A percentile compares a stretch with the other conserved stretches of the same genome.
Evolutionary conservation across 305 asterid species (phyloP).

Genomic region (Ilex paraguariensis): DNA sequence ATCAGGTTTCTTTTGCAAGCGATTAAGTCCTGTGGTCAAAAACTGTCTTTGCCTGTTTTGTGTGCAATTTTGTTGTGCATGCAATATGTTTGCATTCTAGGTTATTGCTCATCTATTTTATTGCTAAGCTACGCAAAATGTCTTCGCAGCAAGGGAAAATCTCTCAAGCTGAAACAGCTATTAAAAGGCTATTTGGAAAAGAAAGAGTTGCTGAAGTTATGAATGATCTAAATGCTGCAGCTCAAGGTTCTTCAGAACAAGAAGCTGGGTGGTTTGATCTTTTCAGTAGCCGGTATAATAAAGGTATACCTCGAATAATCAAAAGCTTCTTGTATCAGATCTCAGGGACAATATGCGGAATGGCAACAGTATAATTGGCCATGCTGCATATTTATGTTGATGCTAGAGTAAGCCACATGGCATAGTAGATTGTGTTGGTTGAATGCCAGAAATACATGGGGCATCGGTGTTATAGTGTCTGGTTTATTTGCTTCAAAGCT

Average conservation of each 20-base stretch:
- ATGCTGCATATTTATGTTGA: neutral
- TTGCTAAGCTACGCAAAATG: constrained; percentile 7
- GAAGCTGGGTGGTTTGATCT: constrained; percentile 98
- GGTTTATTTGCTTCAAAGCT: too few species aligned
- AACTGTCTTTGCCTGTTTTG: neutral
- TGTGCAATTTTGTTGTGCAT: too few species aligned
- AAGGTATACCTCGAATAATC: constrained; percentile 42
- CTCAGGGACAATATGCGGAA: too few species aligned
- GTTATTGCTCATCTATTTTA: constrained; percentile 12
- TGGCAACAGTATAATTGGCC: neutral
- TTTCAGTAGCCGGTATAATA: constrained; percentile 79
- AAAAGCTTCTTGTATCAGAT: too few species aligned
- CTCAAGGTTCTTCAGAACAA: constrained; percentile 65
- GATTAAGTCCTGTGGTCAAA: neutral
- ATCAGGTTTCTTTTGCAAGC: constrained; percentile 54
- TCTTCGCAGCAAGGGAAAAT: constrained; percentile 78
- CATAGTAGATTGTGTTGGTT: neutral
- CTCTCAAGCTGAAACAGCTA: constrained; percentile 70
- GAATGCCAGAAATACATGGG: neutral
- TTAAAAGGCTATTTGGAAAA: constrained; percentile 72
- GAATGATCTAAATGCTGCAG: constrained; percentile 66
- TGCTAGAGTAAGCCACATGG: neutral
- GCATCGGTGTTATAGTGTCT: neutral
- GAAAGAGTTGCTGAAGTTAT: constrained; percentile 87
- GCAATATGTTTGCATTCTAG: neutral